phyloP scores from a whole-genome alignment of 306 rosid genomes.

The Cicer judaicum region DNA sequence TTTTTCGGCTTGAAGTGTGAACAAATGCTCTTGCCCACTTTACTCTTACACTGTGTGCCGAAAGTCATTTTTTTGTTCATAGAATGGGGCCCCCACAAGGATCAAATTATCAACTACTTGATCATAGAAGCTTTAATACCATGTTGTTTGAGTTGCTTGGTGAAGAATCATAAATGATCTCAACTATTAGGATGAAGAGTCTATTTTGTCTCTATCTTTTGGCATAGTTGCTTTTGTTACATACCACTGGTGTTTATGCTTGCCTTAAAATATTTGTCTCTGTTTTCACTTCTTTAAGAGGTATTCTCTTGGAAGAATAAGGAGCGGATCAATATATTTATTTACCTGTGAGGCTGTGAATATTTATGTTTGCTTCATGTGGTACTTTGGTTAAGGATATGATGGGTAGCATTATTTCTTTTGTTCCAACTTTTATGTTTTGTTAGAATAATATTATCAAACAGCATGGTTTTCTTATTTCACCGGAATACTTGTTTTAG shows the following conservation, averaged over 20 bases:
- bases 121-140: neutral
- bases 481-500: conserved; percentile 2
- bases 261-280: conserved; percentile 4
- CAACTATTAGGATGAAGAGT: neutral
- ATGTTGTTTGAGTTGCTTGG: neutral
- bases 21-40: neutral
- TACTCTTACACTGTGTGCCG: neutral
- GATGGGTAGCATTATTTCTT: conserved; percentile 32
- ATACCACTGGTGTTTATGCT: conserved; percentile 3
- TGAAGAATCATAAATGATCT: conserved; percentile 6
- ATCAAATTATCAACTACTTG: neutral
- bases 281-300: conserved; percentile 26
- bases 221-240: conserved; percentile 28
- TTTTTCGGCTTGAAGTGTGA: neutral
- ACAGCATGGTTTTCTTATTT: conserved; percentile 15
- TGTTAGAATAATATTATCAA: conserved; percentile 15
- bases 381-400: conserved; percentile 23
- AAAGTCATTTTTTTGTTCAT: neutral
- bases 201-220: conserved; percentile 14
- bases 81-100: neutral
- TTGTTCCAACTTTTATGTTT: conserved; percentile 22
- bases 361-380: conserved; percentile 33
- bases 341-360: conserved; percentile 3
- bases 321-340: conserved; percentile 30
- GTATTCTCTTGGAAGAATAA: conserved; percentile 9